Evolutionary conservation across 1,284 basidiomycete genomes (phyloP).

Genomic region (Inonotus obliquus): DNA sequence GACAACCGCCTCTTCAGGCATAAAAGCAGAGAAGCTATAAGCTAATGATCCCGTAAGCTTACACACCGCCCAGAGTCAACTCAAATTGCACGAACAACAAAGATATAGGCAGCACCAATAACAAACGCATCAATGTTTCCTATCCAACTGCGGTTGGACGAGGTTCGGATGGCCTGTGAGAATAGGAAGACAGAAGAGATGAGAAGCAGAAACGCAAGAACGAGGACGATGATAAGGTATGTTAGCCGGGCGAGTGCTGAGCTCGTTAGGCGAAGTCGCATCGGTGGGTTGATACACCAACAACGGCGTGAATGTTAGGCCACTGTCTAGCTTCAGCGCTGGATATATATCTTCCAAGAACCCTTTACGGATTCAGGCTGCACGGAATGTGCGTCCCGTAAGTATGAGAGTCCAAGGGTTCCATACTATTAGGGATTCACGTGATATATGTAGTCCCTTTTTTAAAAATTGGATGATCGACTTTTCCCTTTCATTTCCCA

Average conservation of each 20-base stretch:
- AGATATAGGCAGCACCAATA: conserved; percentile 59
- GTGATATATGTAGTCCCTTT: too few species aligned
- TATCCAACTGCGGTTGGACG: conserved; percentile 45
- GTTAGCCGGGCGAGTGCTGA: conserved; percentile 7
- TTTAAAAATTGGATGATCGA: too few species aligned
- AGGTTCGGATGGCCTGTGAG: conserved; percentile 63
- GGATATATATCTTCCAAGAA: too few species aligned
- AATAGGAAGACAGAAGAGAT: conserved; percentile 60
- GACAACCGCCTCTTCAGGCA: conserved; percentile 65
- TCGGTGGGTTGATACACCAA: neutral
- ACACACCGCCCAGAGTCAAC: neutral
- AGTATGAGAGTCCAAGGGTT: too few species aligned
- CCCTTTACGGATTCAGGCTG: too few species aligned
- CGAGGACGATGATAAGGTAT: conserved; percentile 51
- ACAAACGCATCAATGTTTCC: conserved; percentile 62
- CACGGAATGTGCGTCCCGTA: too few species aligned
- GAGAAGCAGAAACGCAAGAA: conserved; percentile 49
- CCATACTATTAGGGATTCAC: too few species aligned
- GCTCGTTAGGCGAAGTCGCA: conserved; percentile 6
- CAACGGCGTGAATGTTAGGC: too few species aligned
- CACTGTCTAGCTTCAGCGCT: too few species aligned
- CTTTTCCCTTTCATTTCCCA: too few species aligned
- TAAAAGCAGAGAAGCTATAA: conserved; percentile 51
- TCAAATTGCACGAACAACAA: conserved; percentile 46
- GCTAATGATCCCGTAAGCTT: conserved; percentile 28